Evolutionary conservation across 75 land plant genomes (phyloP), one percentile per base, ranked within the genome.

Genomic region (Isoetes taiwanensis): DNA sequence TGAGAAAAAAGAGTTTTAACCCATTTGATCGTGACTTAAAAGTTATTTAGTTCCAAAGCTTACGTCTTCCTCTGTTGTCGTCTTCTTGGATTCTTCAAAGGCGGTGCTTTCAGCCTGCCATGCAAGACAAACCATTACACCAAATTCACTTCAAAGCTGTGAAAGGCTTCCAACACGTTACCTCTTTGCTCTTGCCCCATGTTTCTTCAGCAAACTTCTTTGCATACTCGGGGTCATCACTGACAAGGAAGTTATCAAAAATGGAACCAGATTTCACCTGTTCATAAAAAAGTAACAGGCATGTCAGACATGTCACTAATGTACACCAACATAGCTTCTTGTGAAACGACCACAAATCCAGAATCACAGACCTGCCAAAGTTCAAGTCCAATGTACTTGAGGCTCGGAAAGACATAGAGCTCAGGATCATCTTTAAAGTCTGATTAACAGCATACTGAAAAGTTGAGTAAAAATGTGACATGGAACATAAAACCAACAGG

Each of bases 391-490:
- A 93, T 66, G 62, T 93, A 83, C 48, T 79, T 87, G 69, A 93
- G 65, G 3, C 73, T 71, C 55, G 85, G 78, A 67, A 57, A 87
- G 10, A 87, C 98, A 65, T 93, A 88, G 30, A 93, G 33, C 34
- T 93, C 95, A 10, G 98, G 86, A 62, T 93, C 98, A 75, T 93
- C 98, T 70, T 88, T 83, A 73, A 81, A 93, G 3, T 93, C 98
- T 91, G 80, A 23, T 40, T 2, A 56, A 43, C 11, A 12, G 48
- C 48, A 3, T 43, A 25, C 8, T 20, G 11, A 43, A 4, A 12
- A 5, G 2, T 12, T 25, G 24, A 23, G 3, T 17, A 56, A 35
- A 25, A 28, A 26, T 33, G 6, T 19, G 4, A 4, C 27, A 16
- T 3, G 55, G n/a, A 53, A 3, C 30, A 28, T 10, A 11, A 27